Conservation (phyloP, 768 basidiomycete genomes). For the Pulveroboletus sp. region DNA sequence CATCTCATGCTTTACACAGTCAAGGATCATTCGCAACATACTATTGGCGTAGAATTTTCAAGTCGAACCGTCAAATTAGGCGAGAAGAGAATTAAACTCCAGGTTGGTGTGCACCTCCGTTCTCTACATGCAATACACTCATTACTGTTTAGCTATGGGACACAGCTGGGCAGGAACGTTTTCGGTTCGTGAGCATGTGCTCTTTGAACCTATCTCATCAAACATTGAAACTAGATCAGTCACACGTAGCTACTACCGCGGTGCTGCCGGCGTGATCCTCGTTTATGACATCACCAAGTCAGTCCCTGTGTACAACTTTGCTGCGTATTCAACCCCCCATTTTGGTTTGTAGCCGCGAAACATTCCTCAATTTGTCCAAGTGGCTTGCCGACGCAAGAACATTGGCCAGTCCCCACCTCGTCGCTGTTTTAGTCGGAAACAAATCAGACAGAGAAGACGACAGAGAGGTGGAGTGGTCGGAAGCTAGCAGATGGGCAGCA, state of each 20-base stretch:
- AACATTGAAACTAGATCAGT: conserved; percentile 58
- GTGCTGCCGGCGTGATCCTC: conserved; percentile 87
- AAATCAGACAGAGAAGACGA: conserved; percentile 95
- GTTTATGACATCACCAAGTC: conserved; percentile 94
- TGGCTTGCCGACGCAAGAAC: conserved; percentile 96
- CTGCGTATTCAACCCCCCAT: conserved; percentile 2
- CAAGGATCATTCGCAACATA: conserved; percentile 96
- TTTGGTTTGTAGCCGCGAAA: conserved; percentile 64
- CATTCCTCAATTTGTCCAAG: conserved; percentile 77
- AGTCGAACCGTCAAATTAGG: conserved; percentile 90
- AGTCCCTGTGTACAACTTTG: conserved; percentile 15
- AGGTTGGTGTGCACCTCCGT: conserved; percentile 51
- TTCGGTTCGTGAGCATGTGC: conserved; percentile 51
- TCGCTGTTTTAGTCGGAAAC: conserved; percentile 89
- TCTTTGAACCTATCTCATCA: conserved; percentile 8
- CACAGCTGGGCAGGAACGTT: conserved; percentile 95
- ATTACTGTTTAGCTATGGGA: conserved; percentile 78
- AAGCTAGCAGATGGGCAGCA: conserved; percentile 94
- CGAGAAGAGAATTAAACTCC: conserved; percentile 92
- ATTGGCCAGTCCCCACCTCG: conserved; percentile 87
- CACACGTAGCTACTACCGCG: conserved; percentile 94
- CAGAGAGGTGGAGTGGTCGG: conserved; percentile 92
- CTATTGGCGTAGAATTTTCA: conserved; percentile 98
- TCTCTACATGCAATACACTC: conserved; percentile 5
- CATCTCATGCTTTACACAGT: conserved; percentile 47